Percentiles rank a stretch among this genome's conserved stretches.
These are phyloP conservation scores for Suillus weaverae DNA, from an alignment of 768 basidiomycete species.

Conservation along the genomic window DNA sequence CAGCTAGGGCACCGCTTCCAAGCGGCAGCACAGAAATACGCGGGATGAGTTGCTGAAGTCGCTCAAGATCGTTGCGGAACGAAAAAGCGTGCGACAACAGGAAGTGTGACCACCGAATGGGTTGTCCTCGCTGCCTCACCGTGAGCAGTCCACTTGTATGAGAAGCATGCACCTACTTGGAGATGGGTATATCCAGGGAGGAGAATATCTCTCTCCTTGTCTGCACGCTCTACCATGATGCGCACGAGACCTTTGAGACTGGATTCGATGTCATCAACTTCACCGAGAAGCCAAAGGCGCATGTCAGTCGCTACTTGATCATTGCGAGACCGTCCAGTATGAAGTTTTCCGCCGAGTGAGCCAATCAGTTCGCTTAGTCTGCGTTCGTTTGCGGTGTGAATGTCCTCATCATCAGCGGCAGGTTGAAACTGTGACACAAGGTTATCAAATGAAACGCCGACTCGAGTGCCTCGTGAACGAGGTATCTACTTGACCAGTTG, in stretches of 20 bases:
- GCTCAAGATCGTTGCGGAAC: slow-evolving; percentile 86
- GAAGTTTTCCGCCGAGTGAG: slow-evolving; percentile 89
- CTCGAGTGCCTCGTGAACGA: neutral
- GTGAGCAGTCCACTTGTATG: neutral
- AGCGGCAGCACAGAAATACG: slow-evolving; percentile 93
- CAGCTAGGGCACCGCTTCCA: slow-evolving; percentile 92
- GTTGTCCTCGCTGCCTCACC: slow-evolving; percentile 83
- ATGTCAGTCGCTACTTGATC: slow-evolving; percentile 99
- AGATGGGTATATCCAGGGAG: slow-evolving; percentile 98
- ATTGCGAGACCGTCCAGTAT: slow-evolving; percentile 95
- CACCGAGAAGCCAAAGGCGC: slow-evolving; percentile 90
- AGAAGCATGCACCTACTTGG: slow-evolving; percentile 56
- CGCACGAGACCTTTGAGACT: slow-evolving; percentile 76
- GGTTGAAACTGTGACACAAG: slow-evolving; percentile 58
- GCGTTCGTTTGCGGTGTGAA: slow-evolving; percentile 98
- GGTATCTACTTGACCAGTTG: slow-evolving; percentile 61
- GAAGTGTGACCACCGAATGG: slow-evolving; percentile 98
- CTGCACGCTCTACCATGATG: slow-evolving; percentile 90
- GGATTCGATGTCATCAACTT: slow-evolving; percentile 65
- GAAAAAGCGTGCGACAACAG: slow-evolving; percentile 94
- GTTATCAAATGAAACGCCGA: neutral
- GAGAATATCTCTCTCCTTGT: slow-evolving; percentile 87
- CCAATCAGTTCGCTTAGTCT: slow-evolving; percentile 93
- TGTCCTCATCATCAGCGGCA: slow-evolving; percentile 93
- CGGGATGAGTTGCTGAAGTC: slow-evolving; percentile 79